These are phyloP conservation scores for Globisporangium radiosum DNA, from an alignment of 352 stramenopile genomes.

Conservation along the genomic window DNA sequence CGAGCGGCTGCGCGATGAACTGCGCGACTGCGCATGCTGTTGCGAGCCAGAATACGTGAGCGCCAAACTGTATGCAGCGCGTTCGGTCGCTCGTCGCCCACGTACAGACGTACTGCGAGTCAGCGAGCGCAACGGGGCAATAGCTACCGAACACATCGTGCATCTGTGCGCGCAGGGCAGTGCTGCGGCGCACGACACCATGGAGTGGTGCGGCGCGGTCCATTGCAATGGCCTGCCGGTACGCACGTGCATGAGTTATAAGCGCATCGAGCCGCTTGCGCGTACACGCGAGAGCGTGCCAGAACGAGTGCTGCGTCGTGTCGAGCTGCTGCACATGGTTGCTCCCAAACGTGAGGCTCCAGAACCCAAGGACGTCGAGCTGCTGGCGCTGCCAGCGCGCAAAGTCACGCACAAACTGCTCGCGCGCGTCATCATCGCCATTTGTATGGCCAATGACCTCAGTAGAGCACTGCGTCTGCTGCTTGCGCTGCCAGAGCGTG, in stretches of 20 bases:
- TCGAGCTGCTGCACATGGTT: conserved; percentile 46
- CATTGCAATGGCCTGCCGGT: conserved; percentile 19
- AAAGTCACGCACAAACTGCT: conserved; percentile 22
- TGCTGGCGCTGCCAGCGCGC: conserved; percentile 34
- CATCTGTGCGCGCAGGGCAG: conserved; percentile 17
- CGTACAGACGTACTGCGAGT: conserved; percentile 25
- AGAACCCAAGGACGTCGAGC: conserved; percentile 40
- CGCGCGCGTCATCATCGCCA: background rate
- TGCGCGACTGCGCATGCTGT: conserved; percentile 23
- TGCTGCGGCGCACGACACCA: conserved; percentile 24
- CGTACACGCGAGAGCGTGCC: conserved; percentile 28
- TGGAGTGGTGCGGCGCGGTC: conserved; percentile 14
- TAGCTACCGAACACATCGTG: conserved; percentile 40
- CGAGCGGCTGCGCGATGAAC: conserved; percentile 24
- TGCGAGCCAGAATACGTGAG: conserved; percentile 34
- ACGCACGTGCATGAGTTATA: conserved; percentile 5
- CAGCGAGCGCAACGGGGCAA: conserved; percentile 52
- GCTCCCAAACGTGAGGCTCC: conserved; percentile 35
- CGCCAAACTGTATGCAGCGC: conserved; percentile 36
- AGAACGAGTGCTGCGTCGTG: conserved; percentile 30
- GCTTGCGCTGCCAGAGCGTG: conserved; percentile 20
- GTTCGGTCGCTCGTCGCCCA: conserved; percentile 19
- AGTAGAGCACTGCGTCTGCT: background rate
- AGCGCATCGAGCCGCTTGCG: conserved; percentile 23
- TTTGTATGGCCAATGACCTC: background rate